Conservation (phyloP, 768 basidiomycete species). For the Leucocoprinus sp. region DNA sequence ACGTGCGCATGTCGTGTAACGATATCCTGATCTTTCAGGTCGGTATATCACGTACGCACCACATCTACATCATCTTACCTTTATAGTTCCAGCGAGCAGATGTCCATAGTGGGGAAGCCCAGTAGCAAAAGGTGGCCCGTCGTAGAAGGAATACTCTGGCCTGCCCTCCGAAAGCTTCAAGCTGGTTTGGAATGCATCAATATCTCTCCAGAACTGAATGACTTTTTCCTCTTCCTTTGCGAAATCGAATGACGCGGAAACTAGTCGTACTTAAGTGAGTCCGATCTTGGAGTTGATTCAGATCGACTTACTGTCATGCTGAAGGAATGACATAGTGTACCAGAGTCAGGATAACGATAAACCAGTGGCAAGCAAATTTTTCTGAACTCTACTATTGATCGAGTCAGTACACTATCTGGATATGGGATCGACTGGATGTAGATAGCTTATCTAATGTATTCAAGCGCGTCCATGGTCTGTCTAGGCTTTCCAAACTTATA, state of each 20-base stretch:
- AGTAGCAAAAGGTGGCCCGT: constrained; percentile 95
- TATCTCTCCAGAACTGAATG: constrained; percentile 86
- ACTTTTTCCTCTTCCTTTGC: constrained; percentile 88
- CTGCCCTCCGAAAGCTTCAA: constrained; percentile 87
- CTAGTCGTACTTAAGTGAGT: constrained; percentile 28
- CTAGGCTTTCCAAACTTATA: no score
- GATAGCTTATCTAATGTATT: constrained; percentile 5
- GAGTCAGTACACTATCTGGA: constrained; percentile 8
- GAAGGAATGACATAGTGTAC: constrained; percentile 50
- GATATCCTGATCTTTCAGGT: constrained; percentile 66
- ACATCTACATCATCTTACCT: constrained; percentile 39
- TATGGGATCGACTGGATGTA: constrained; percentile 2
- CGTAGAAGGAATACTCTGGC: constrained; percentile 92
- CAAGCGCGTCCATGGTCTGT: no score
- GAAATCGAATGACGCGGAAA: constrained; percentile 73
- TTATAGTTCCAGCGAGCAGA: constrained; percentile 87
- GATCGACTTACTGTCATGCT: constrained; percentile 60
- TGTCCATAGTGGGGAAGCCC: constrained; percentile 96
- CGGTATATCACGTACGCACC: background rate
- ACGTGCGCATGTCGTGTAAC: constrained; percentile 94
- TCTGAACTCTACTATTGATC: background rate
- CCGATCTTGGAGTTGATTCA: constrained; percentile 1
- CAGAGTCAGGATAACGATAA: background rate
- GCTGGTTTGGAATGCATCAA: constrained; percentile 95
- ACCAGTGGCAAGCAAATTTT: background rate